Evolutionary conservation across 345 rosid species (phyloP).

Genomic region (Populus euphratica): DNA sequence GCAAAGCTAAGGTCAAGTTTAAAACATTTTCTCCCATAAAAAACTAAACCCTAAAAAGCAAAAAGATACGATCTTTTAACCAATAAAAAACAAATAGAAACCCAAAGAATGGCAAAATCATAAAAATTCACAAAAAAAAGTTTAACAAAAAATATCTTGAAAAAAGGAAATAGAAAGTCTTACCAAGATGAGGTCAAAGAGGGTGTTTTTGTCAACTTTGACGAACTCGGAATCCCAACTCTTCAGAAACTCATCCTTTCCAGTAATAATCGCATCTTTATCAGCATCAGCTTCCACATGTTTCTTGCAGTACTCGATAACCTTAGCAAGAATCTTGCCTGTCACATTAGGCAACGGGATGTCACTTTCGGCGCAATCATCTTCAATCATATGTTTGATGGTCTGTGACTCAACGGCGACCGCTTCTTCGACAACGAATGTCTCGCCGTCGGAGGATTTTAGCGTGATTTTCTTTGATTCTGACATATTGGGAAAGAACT

Average conservation of each 20-base stretch:
- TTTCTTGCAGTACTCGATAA: conserved; percentile 73
- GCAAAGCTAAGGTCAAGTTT: too few relatives aligned
- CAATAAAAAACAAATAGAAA: background rate
- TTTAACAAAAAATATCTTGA: background rate
- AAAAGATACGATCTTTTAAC: background rate
- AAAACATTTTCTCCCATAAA: background rate
- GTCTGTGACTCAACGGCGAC: conserved; percentile 67
- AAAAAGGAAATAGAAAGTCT: background rate
- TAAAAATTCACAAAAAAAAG: background rate
- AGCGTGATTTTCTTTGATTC: conserved; percentile 34
- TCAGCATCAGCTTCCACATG: conserved; percentile 50
- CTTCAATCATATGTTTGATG: conserved; percentile 69
- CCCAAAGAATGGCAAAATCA: background rate
- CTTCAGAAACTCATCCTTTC: conserved; percentile 36
- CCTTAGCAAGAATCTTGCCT: conserved; percentile 69
- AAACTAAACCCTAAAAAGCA: background rate
- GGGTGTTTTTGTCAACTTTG: conserved; percentile 45
- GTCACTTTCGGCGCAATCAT: conserved; percentile 52
- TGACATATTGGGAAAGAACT: conserved; percentile 3
- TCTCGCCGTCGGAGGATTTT: conserved; percentile 60
- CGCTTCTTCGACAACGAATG: conserved; percentile 56
- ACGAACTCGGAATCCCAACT: conserved; percentile 59
- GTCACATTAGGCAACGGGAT: conserved; percentile 70
- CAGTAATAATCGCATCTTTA: conserved; percentile 20
- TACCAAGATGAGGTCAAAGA: conserved; percentile 50